A percentile compares a stretch with the other conserved stretches of the same genome.
Evolutionary conservation across 2,329 filamentous ascomycete genomes (phyloP).

Genomic region (Cordyceps pruinosa): DNA sequence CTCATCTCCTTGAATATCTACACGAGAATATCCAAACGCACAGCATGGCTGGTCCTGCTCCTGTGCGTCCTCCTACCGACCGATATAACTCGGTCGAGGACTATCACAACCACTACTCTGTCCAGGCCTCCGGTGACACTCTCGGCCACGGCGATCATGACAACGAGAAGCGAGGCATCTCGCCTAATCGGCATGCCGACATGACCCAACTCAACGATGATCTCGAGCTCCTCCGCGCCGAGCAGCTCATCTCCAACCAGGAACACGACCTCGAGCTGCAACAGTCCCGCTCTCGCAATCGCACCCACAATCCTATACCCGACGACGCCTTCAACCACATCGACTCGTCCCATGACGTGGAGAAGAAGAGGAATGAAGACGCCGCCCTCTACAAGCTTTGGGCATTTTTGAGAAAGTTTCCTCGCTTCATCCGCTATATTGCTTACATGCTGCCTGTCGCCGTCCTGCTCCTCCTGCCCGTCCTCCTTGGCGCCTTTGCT

Average conservation of each 20-base stretch:
- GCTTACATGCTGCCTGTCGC: conserved; percentile 42
- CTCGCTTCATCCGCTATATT: conserved; percentile 42
- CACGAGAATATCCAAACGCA: neutral
- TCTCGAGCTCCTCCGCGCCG: conserved; percentile 41
- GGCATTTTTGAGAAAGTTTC: conserved; percentile 41
- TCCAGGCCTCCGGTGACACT: conserved; percentile 23
- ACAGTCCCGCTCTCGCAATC: conserved; percentile 22
- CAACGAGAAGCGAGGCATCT: conserved; percentile 13
- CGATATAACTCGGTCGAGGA: conserved; percentile 14
- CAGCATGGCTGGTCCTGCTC: conserved; percentile 7
- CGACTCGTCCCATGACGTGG: conserved; percentile 17
- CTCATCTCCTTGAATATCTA: neutral
- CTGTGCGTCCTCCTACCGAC: conserved; percentile 5
- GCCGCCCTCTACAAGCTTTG: conserved; percentile 35
- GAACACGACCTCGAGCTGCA: conserved; percentile 27
- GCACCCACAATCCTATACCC: conserved; percentile 29
- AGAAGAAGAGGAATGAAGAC: conserved; percentile 27
- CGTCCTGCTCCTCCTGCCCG: conserved; percentile 38
- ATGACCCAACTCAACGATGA: conserved; percentile 39
- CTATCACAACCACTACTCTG: conserved; percentile 19
- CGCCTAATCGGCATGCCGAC: conserved; percentile 26
- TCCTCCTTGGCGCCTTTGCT: conserved; percentile 37
- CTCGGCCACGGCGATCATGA: conserved; percentile 18
- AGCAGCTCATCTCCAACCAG: conserved; percentile 39
- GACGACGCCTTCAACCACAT: conserved; percentile 41